Base-by-base conservation (phyloP, 768 basidiomycete genomes). In the Glaciozyma martinii region DNA sequence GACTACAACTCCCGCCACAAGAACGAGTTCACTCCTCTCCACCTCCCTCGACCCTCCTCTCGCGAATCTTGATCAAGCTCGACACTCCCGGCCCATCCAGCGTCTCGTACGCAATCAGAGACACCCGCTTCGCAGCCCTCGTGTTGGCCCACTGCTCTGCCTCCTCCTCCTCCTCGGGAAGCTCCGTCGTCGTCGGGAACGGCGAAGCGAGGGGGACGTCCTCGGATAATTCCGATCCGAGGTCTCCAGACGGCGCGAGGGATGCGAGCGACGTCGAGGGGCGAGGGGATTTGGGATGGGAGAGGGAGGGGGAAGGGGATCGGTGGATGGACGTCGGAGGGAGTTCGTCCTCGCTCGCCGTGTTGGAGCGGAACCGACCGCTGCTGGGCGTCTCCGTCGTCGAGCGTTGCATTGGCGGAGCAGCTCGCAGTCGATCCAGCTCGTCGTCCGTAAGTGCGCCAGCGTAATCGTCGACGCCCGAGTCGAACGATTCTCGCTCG, bases 361-460 rank as follows among this genome's bases (percentile, higher is more conserved):
- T 13, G 40, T 21, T 21, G 18, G 19, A 8, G 12, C 37, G 40
- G 25, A 9, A 19, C 7, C 53, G 44, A 25, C 21, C 4, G 21
- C 40, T 15, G 6, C 33, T 21, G 37, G 16, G 40, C 47, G 61
- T 54, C 62, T 69, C 68, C 6, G 68, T 69, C 16, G 55, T 33
- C 9, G 59, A 61, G 3, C 68, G 64, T 43, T 61, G 61, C 68
- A 69, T 69, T 1, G 27, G 37, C 49, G 68, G 68, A 33, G 16
- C 58, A 5, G 43, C 8, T 18, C 59, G 59, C 7, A 69, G 59
- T 3, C 68, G 68, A 29, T 69, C 68, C 25, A 66, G 50, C 54
- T 69, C 68, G 53, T 69, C 68, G 59, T 69, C 68, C 19, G 68
- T 66, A 33, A 57, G 46, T 13, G 68, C 59, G n/a, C 32, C 27